These are phyloP conservation scores for Sporothrix luriei DNA, from an alignment of 2,329 filamentous ascomycete genomes.

Conservation along the genomic window DNA sequence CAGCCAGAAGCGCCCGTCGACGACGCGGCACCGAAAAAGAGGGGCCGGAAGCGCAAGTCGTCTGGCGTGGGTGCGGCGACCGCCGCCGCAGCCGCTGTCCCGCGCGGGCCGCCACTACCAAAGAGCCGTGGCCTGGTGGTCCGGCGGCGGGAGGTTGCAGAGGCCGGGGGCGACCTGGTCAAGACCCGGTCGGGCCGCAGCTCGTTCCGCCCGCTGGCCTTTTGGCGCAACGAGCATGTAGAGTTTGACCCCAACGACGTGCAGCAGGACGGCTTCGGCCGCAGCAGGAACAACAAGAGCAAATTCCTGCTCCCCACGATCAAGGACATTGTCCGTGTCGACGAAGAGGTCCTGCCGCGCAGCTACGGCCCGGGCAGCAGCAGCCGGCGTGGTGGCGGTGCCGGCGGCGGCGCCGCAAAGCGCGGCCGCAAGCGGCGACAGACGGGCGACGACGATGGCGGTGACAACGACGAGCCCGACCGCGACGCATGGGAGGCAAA, in stretches of 20 bases:
- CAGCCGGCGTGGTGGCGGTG: slow-evolving; percentile 20
- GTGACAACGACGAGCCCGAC: slow-evolving; percentile 51
- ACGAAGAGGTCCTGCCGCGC: slow-evolving; percentile 56
- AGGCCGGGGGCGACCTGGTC: slow-evolving; percentile 51
- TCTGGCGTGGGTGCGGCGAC: slow-evolving; percentile 52
- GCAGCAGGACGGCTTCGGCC: slow-evolving; percentile 46
- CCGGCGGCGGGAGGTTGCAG: slow-evolving; percentile 48
- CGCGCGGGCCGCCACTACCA: slow-evolving; percentile 59
- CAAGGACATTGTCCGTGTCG: slow-evolving; percentile 75
- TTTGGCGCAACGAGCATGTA: slow-evolving; percentile 82
- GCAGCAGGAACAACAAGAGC: slow-evolving; percentile 40
- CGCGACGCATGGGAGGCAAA: slow-evolving; percentile 72
- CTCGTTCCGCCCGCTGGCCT: slow-evolving; percentile 77
- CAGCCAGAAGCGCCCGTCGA: slow-evolving; percentile 9
- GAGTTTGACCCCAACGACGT: slow-evolving; percentile 66
- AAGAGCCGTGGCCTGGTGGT: slow-evolving; percentile 59
- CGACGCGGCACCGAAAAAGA: slow-evolving; percentile 21
- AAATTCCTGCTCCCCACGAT: slow-evolving; percentile 68
- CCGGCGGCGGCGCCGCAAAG: slow-evolving; percentile 38
- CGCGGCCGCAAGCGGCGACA: slow-evolving; percentile 25
- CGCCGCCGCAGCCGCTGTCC: slow-evolving; percentile 50
- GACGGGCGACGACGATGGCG: slow-evolving; percentile 43
- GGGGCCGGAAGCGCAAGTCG: slow-evolving; percentile 43
- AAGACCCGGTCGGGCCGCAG: slow-evolving; percentile 75
- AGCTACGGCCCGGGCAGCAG: slow-evolving; percentile 39